Evolutionary conservation across 768 basidiomycete species (phyloP).

Genomic region (Tricholoma bakamatsutake): DNA sequence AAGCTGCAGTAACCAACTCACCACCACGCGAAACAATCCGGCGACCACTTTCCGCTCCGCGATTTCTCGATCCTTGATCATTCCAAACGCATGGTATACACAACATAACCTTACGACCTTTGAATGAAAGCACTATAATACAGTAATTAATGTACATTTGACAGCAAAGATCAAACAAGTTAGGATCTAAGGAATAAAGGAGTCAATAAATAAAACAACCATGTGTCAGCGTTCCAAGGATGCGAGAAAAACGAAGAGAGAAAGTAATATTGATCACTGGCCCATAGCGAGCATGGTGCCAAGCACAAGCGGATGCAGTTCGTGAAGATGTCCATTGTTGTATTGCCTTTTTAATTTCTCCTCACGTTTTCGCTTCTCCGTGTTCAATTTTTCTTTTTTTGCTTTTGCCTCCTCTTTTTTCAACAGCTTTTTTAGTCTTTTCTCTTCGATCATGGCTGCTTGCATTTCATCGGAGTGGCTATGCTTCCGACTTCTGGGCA

Average conservation of each 20-base stretch:
- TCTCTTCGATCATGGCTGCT: slow-evolving; percentile 27
- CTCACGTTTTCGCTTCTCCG: slow-evolving; percentile 9
- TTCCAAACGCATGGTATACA: neutral
- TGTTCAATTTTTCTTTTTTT: slow-evolving; percentile 10
- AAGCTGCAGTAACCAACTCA: neutral
- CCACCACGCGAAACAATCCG: neutral
- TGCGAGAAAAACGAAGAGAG: neutral
- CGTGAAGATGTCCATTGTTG: neutral
- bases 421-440: slow-evolving; percentile 10
- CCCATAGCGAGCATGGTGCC: slow-evolving; percentile 6
- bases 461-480: neutral
- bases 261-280: neutral
- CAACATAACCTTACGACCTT: neutral
- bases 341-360: neutral
- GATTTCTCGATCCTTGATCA: neutral
- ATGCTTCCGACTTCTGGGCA: slow-evolving; percentile 15
- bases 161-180: neutral
- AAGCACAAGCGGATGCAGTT: slow-evolving; percentile 3
- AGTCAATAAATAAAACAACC: neutral
- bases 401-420: slow-evolving; percentile 12
- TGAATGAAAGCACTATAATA: neutral
- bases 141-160: neutral
- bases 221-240: neutral
- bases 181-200: neutral
- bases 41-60: neutral